Evolutionary conservation across 2,329 filamentous ascomycete genomes (phyloP).

Genomic region (Nectriaceae sp.): DNA sequence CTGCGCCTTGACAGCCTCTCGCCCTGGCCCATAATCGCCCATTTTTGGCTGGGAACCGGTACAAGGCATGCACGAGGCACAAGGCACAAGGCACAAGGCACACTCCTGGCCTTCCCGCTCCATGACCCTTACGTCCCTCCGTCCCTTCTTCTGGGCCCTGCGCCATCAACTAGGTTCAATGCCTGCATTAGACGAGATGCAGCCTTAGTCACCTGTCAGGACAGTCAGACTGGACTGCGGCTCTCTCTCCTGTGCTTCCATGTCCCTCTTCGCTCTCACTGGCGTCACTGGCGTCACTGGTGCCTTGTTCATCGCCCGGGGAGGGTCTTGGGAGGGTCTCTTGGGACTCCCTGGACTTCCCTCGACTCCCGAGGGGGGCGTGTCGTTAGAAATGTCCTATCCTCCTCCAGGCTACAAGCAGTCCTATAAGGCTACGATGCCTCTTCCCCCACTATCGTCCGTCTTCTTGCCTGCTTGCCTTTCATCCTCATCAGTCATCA

Average conservation of each 20-base stretch:
- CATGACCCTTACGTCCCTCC: constrained; percentile 15
- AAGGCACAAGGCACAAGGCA: constrained; percentile 19
- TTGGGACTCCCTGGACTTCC: constrained; percentile 6
- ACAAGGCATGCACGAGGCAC: constrained; percentile 20
- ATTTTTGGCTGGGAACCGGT: not conserved
- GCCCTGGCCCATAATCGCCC: constrained; percentile 10
- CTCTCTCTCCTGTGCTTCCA: constrained; percentile 16
- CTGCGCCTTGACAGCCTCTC: constrained; percentile 30
- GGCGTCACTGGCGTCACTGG: constrained; percentile 31
- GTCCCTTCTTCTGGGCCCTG: constrained; percentile 22
- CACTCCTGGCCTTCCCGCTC: too few species aligned
- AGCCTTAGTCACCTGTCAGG: constrained; percentile 33
- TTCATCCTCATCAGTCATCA: constrained; percentile 15
- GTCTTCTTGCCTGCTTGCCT: constrained; percentile 27
- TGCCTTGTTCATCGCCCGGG: constrained; percentile 29
- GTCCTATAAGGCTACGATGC: constrained; percentile 58
- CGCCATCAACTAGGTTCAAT: constrained; percentile 20
- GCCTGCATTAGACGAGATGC: constrained; percentile 31
- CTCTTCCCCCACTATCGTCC: constrained; percentile 37
- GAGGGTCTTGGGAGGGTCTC: constrained; percentile 14
- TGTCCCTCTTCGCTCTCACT: constrained; percentile 24
- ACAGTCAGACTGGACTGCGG: constrained; percentile 34
- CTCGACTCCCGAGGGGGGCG: constrained; percentile 18
- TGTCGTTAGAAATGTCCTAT: constrained; percentile 22
- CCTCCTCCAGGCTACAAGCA: constrained; percentile 34